phyloP scores from a whole-genome alignment of 805 yeast species.

The Sugiyamaella americana region DNA sequence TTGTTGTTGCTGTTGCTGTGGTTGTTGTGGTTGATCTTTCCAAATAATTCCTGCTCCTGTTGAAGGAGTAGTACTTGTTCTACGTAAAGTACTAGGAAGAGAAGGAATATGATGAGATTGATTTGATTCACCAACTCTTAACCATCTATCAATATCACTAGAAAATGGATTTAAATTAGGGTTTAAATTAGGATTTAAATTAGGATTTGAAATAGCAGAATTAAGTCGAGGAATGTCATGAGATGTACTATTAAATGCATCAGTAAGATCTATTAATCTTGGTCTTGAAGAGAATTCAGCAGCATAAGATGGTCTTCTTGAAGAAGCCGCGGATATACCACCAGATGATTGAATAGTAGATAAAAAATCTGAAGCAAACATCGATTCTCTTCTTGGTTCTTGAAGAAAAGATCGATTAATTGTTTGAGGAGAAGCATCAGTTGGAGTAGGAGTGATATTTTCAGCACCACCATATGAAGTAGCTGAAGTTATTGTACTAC shows the following conservation, averaged over 20 bases:
- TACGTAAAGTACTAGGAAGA: not conserved
- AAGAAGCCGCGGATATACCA: conserved; percentile 8
- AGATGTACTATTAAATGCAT: not conserved
- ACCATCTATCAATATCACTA: not conserved
- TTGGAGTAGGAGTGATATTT: too few relatives aligned
- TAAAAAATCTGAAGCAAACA: not conserved
- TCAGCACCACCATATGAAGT: too few relatives aligned
- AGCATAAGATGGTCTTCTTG: conserved; percentile 57
- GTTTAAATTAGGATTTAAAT: too few relatives aligned
- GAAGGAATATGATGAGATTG: not conserved
- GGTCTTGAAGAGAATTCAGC: conserved; percentile 47
- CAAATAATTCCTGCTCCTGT: not conserved
- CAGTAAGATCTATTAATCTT: conserved; percentile 10
- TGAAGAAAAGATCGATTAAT: not conserved
- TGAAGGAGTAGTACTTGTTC: not conserved
- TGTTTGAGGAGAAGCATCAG: too few relatives aligned
- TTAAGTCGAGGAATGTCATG: conserved; percentile 5
- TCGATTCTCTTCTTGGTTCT: not conserved
- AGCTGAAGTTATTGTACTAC: too few relatives aligned
- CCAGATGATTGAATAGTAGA: not conserved
- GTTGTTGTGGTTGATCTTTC: not conserved
- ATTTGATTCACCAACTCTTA: not conserved
- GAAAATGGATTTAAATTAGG: not conserved
- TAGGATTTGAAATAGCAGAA: conserved; percentile 5
- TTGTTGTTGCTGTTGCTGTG: not conserved